Base-by-base conservation (phyloP, 768 basidiomycete species). In the Leccinum subgranulosum region DNA sequence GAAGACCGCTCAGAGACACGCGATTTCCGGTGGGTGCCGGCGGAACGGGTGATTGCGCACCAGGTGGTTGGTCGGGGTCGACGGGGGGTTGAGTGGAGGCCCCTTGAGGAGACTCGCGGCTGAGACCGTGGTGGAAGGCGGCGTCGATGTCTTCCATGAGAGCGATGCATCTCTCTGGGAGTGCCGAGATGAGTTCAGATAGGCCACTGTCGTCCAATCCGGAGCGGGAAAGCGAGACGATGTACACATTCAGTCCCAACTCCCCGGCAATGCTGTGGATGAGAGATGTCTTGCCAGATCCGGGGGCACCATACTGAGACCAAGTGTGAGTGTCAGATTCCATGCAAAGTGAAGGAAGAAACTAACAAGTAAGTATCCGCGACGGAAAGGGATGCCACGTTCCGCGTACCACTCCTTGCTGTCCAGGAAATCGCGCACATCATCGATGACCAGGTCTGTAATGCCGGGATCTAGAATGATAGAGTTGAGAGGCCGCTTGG, bases 131-230 rank as follows among this genome's bases (percentile, higher is more conserved):
- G 31, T 74, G 74, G 72, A 92, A 88, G 3, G 88, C 90, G 3
- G 85, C 88, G 62, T 93, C 91, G 54, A 92, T 86, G 67, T 92
- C 91, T 69, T 92, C 90, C 83, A 93, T 90, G 34, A 93, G 76
- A 5, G 85, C 83, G 55, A 92, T 86, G 64, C 86, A 90, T 61
- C 78, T 77, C 56, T 84, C 78, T n/a, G 90, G 90, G 2, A 91
- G 77, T 2, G 77, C 75, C 9, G 80, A 76, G 57, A 90, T 82
- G 45, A 90, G 75, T 41, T 82, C 76, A 53, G 75, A 78, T 25
- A 90, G 79, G 8, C 73, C 68, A 2, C 76, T 74, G 66, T 91
- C 90, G 64, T 90, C 87, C 46, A 92, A 68, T 9, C 84, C 83
- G 14, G 72, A 61, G 19, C 82, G 80, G 4, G 87, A 84, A 7